Conservation (phyloP, 2,329 filamentous ascomycete genomes). For the Cadophora gregata region DNA sequence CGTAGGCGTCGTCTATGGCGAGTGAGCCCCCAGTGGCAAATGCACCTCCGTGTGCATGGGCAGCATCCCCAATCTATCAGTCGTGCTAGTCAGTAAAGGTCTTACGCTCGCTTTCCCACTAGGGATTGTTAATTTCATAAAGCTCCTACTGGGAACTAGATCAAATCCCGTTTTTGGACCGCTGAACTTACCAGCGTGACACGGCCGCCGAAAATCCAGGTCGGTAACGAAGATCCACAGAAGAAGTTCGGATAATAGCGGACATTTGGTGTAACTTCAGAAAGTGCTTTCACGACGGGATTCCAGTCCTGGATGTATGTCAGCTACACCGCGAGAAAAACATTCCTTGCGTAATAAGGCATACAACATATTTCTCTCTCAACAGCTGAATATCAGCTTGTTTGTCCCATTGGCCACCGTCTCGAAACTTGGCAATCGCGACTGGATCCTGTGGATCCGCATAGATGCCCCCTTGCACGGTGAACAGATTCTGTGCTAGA, state of each 20-base stretch:
- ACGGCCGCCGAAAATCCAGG: slow-evolving; percentile 43
- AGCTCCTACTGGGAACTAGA: too few species aligned
- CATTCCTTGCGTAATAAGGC: not conserved
- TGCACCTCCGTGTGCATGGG: slow-evolving; percentile 48
- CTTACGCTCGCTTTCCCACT: too few species aligned
- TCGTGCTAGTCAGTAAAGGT: too few species aligned
- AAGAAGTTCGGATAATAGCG: slow-evolving; percentile 47
- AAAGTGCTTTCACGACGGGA: slow-evolving; percentile 45
- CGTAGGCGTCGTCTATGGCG: slow-evolving; percentile 49
- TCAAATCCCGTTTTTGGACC: too few species aligned
- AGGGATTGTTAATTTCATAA: too few species aligned
- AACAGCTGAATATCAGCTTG: slow-evolving; percentile 41
- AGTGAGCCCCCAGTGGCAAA: slow-evolving; percentile 48
- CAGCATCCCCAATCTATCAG: slow-evolving; percentile 45
- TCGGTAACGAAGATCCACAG: slow-evolving; percentile 41
- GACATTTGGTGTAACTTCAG: slow-evolving; percentile 43
- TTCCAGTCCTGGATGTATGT: slow-evolving; percentile 43
- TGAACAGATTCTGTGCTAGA: slow-evolving; percentile 42
- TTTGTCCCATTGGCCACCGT: slow-evolving; percentile 40
- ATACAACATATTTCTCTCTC: slow-evolving; percentile 41
- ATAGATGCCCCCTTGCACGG: slow-evolving; percentile 43
- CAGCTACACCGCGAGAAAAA: not conserved
- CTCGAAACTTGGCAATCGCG: slow-evolving; percentile 24
- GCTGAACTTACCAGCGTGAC: slow-evolving; percentile 37
- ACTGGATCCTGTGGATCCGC: slow-evolving; percentile 40